phyloP scores from a whole-genome alignment of 2,329 filamentous ascomycete species.

The Aspergillus chevalieri region DNA sequence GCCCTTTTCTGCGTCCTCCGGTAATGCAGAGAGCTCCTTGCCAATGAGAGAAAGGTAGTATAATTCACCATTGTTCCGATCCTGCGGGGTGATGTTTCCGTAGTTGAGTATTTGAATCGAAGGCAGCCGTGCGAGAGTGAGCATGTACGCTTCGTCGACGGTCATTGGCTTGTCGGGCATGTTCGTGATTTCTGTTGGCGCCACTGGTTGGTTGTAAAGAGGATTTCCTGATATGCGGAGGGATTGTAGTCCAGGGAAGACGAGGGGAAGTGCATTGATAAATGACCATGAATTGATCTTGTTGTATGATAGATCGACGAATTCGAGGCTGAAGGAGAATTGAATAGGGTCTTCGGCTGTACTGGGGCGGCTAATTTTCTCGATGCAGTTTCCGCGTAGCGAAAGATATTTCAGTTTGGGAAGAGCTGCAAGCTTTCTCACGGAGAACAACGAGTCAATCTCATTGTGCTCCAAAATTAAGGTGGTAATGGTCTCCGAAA shows the following conservation, averaged over 20 bases:
- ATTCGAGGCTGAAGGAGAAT: constrained; percentile 53
- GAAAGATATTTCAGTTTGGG: constrained; percentile 45
- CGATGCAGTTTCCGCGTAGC: constrained; percentile 72
- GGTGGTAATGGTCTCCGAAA: constrained; percentile 34
- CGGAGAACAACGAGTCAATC: constrained; percentile 29
- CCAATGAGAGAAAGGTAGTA: constrained; percentile 86
- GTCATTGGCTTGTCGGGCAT: constrained; percentile 36
- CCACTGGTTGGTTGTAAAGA: constrained; percentile 56
- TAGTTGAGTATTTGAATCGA: constrained; percentile 57
- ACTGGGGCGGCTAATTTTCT: constrained; percentile 33
- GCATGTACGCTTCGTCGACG: constrained; percentile 80
- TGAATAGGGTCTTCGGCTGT: constrained; percentile 33
- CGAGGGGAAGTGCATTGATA: constrained; percentile 59
- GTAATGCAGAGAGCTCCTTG: constrained; percentile 56
- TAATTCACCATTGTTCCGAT: constrained; percentile 81
- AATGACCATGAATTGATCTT: constrained; percentile 64
- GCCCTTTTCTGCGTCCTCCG: constrained; percentile 39
- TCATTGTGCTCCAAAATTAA: constrained; percentile 47
- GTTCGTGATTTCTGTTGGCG: constrained; percentile 32
- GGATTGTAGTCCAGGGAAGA: constrained; percentile 67
- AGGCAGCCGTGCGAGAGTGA: constrained; percentile 70
- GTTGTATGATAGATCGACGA: constrained; percentile 71
- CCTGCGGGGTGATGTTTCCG: constrained; percentile 60
- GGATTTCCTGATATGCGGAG: constrained; percentile 84
- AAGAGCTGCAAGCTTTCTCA: constrained; percentile 49